These are phyloP conservation scores for Arthrobotrys iridis DNA, from an alignment of 2,329 filamentous ascomycete species.

Conservation along the genomic window DNA sequence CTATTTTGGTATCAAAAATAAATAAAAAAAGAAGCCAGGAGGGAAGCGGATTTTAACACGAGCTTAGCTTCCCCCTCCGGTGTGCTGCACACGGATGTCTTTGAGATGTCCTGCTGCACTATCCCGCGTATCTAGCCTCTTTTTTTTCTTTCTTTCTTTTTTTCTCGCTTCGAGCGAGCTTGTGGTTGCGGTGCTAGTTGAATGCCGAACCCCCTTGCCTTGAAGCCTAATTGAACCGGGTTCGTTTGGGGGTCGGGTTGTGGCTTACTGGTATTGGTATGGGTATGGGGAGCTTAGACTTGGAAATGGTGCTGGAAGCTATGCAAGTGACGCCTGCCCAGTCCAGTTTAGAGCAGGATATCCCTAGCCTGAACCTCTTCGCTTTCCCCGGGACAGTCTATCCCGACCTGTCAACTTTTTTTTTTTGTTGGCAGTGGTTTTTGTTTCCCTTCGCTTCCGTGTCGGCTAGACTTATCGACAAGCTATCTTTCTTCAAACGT, in stretches of 20 bases:
- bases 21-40: constrained; percentile 34
- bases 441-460: constrained; percentile 14
- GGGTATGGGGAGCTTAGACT: constrained; percentile 42
- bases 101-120: constrained; percentile 47
- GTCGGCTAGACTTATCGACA: background rate
- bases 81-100: constrained; percentile 21
- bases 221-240: constrained; percentile 29
- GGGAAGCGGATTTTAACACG: constrained; percentile 29
- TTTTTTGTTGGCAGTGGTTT: background rate
- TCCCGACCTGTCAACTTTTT: constrained; percentile 43
- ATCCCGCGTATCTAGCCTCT: constrained; percentile 27
- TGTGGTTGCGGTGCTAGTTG: constrained; percentile 2
- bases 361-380: constrained; percentile 37
- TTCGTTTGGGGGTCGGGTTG: constrained; percentile 25
- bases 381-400: constrained; percentile 39
- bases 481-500: constrained; percentile 44
- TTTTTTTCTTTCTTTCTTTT: constrained; percentile 34
- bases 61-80: constrained; percentile 46
- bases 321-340: constrained; percentile 51
- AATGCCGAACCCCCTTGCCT: constrained; percentile 24
- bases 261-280: constrained; percentile 40
- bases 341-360: constrained; percentile 30
- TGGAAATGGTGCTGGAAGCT: constrained; percentile 44
- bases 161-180: constrained; percentile 25
- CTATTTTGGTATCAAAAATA: constrained; percentile 25